These are phyloP conservation scores for Hyphopichia burtonii DNA, from an alignment of 1,139 yeast genomes.

Conservation along the genomic window DNA sequence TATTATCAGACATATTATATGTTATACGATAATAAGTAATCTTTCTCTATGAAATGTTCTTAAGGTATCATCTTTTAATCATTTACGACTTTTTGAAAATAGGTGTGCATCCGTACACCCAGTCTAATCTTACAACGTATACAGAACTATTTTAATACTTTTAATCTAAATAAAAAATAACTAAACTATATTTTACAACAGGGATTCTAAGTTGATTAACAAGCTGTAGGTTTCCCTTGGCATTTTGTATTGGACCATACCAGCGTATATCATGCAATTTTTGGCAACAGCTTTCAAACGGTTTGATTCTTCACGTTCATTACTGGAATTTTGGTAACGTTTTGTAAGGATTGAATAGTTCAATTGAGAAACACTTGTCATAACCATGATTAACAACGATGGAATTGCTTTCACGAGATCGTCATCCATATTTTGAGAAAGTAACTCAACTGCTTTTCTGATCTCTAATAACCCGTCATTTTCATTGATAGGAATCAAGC, in stretches of 20 bases:
- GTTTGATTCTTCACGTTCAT: constrained; percentile 54
- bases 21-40: not conserved
- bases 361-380: constrained; percentile 73
- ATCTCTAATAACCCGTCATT: constrained; percentile 36
- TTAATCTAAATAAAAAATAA: not conserved
- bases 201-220: constrained; percentile 62
- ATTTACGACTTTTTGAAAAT: no score
- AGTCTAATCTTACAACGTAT: no score
- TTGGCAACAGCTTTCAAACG: constrained; percentile 65
- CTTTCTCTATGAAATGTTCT: no score
- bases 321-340: constrained; percentile 49
- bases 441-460: constrained; percentile 42
- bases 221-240: constrained; percentile 85
- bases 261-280: constrained; percentile 92
- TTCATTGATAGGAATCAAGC: constrained; percentile 61
- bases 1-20: not conserved
- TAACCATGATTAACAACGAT: constrained; percentile 70
- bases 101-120: no score
- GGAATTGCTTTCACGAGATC: constrained; percentile 80
- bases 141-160: no score
- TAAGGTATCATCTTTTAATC: no score
- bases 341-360: constrained; percentile 48
- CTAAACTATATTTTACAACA: no score
- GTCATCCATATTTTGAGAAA: constrained; percentile 55
- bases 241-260: constrained; percentile 93